phyloP scores from a whole-genome alignment of 768 basidiomycete genomes.

The Cystobasidium onofrii region DNA sequence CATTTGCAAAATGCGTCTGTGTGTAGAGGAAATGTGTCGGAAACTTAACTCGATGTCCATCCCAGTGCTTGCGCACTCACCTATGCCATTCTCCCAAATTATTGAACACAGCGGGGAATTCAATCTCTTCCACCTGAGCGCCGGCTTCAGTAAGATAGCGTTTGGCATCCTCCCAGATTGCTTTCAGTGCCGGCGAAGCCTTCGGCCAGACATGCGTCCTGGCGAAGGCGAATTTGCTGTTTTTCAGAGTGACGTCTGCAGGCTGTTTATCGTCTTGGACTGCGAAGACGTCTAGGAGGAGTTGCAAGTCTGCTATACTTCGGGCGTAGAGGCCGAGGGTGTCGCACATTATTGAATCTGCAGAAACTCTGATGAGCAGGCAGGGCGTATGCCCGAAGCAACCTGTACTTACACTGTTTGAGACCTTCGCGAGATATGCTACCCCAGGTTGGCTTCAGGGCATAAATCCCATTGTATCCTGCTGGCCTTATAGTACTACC shows the following conservation, averaged over 20 bases:
- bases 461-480: constrained; percentile 44
- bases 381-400: background rate
- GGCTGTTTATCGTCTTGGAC: constrained; percentile 40
- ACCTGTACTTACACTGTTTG: constrained; percentile 35
- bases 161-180: constrained; percentile 39
- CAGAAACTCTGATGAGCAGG: constrained; percentile 14
- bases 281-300: constrained; percentile 40
- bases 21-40: background rate
- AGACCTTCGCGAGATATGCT: constrained; percentile 44
- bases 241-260: constrained; percentile 36
- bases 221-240: constrained; percentile 40
- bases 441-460: constrained; percentile 45
- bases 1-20: constrained; percentile 32
- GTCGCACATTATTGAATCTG: constrained; percentile 38
- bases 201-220: constrained; percentile 38
- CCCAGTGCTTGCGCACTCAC: too few species aligned
- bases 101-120: constrained; percentile 42
- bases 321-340: constrained; percentile 45
- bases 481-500: constrained; percentile 44
- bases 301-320: constrained; percentile 43
- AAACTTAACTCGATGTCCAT: too few species aligned
- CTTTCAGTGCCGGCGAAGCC: constrained; percentile 29
- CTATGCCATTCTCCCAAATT: constrained; percentile 21
- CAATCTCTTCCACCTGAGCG: constrained; percentile 42
- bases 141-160: constrained; percentile 40